Conservation (phyloP, 495 filamentous ascomycete species). For the Tuber aestivum region DNA sequence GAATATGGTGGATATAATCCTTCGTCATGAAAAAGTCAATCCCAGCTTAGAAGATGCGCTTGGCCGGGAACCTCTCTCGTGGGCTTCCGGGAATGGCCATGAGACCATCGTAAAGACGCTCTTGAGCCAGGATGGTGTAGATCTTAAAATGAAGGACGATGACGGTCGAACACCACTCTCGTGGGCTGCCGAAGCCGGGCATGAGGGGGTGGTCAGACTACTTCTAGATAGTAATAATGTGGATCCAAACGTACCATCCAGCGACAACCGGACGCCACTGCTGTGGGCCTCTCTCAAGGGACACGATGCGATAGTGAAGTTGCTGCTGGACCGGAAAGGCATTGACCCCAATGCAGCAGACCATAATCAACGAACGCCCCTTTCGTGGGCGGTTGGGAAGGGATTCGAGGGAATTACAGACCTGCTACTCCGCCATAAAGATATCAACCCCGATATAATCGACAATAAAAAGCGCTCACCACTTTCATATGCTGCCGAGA, state of each 20-base stretch:
- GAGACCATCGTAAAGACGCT: conserved; percentile 14
- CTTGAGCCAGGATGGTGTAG: neutral
- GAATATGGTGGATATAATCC: conserved; percentile 11
- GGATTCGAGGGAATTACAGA: neutral
- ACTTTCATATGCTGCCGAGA: neutral
- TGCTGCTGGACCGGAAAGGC: conserved; percentile 15
- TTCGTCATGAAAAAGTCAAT: conserved; percentile 5
- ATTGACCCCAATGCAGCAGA: neutral
- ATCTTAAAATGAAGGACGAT: neutral
- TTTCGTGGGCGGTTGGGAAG: neutral
- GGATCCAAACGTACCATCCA: conserved; percentile 24
- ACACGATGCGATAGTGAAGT: conserved; percentile 32
- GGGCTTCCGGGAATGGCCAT: conserved; percentile 7
- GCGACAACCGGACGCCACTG: conserved; percentile 21
- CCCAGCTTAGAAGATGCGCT: neutral
- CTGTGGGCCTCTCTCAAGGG: conserved; percentile 26
- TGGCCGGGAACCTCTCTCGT: conserved; percentile 8
- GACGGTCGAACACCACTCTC: conserved; percentile 8
- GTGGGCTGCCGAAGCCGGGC: conserved; percentile 10
- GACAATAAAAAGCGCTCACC: neutral
- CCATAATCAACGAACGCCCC: neutral
- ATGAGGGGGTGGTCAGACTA: conserved; percentile 9
- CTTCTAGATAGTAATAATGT: conserved; percentile 7
- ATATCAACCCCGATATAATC: neutral
- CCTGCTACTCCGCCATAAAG: neutral